phyloP scores from a whole-genome alignment of 2,329 filamentous ascomycete genomes.

The Furcasterigmium sp. region DNA sequence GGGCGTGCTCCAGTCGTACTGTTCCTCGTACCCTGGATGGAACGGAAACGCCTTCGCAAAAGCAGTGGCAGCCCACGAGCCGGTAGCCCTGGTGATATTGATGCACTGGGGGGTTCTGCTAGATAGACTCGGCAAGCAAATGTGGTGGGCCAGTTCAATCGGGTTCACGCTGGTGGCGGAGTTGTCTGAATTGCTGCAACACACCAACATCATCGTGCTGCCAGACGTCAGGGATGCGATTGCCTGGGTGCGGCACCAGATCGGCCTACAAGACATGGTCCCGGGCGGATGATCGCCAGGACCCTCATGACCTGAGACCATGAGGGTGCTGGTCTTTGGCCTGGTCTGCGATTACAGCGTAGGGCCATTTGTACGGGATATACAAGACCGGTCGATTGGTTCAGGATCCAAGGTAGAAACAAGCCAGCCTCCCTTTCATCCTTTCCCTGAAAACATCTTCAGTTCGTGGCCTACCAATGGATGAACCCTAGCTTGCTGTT shows the following conservation, averaged over 20 bases:
- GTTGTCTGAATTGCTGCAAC: conserved; percentile 17
- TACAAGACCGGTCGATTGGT: too few relatives aligned
- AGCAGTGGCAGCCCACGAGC: conserved; percentile 23
- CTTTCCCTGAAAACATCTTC: too few relatives aligned
- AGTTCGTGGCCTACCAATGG: too few relatives aligned
- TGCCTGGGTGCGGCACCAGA: conserved; percentile 16
- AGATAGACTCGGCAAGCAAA: conserved; percentile 11
- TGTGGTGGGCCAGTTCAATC: conserved; percentile 18
- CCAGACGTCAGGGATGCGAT: conserved; percentile 18
- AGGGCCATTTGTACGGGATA: too few relatives aligned
- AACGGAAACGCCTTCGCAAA: conserved; percentile 22
- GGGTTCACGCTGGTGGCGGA: conserved; percentile 17
- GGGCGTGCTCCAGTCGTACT: conserved; percentile 22
- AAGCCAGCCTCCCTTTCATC: too few relatives aligned
- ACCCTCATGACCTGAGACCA: too few relatives aligned
- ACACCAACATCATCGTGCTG: conserved; percentile 9
- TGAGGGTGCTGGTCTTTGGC: too few relatives aligned
- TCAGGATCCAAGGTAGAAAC: too few relatives aligned
- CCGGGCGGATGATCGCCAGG: background rate
- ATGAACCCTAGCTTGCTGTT: too few relatives aligned
- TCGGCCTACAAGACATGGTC: conserved; percentile 7
- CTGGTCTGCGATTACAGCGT: too few relatives aligned
- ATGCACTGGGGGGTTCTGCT: conserved; percentile 31
- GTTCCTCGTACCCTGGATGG: conserved; percentile 21
- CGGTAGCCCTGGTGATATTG: conserved; percentile 28